phyloP scores from a whole-genome alignment of 768 basidiomycete species.

The Lactarius vividus region DNA sequence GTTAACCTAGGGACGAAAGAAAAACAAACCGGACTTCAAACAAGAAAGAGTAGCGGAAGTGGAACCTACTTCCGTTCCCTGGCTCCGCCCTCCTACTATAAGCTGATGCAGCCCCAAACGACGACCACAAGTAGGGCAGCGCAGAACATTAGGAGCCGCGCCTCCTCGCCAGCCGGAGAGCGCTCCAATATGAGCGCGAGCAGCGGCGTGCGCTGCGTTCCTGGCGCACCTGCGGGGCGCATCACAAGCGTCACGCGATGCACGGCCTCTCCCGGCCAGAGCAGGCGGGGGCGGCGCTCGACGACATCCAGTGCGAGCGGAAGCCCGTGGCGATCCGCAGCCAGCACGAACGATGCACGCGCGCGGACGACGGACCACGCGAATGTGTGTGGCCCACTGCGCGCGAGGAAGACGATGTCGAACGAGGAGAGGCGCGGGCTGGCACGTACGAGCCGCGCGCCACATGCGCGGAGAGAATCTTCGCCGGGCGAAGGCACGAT shows the following conservation, averaged over 20 bases:
- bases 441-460: constrained; percentile 56
- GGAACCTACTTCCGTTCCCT: not conserved
- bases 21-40: too few species aligned
- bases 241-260: constrained; percentile 14
- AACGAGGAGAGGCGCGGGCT: constrained; percentile 69
- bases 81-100: not conserved
- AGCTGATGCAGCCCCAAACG: constrained; percentile 17
- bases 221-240: constrained; percentile 22
- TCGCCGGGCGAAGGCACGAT: constrained; percentile 68
- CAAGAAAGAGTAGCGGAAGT: not conserved
- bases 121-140: constrained; percentile 14
- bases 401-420: constrained; percentile 62
- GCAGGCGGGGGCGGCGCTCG: constrained; percentile 10
- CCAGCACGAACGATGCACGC: constrained; percentile 23
- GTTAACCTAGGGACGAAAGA: not conserved
- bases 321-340: constrained; percentile 24
- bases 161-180: constrained; percentile 27
- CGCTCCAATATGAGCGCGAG: constrained; percentile 18
- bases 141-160: constrained; percentile 20
- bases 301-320: constrained; percentile 23
- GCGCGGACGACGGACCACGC: not conserved
- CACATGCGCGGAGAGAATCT: constrained; percentile 55
- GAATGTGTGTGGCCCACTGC: constrained; percentile 34
- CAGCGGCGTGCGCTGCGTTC: constrained; percentile 18
- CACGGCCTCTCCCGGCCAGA: constrained; percentile 1